These are phyloP conservation scores for Neopestalotiopsis sp. DNA, from an alignment of 2,329 filamentous ascomycete species.

Conservation along the genomic window DNA sequence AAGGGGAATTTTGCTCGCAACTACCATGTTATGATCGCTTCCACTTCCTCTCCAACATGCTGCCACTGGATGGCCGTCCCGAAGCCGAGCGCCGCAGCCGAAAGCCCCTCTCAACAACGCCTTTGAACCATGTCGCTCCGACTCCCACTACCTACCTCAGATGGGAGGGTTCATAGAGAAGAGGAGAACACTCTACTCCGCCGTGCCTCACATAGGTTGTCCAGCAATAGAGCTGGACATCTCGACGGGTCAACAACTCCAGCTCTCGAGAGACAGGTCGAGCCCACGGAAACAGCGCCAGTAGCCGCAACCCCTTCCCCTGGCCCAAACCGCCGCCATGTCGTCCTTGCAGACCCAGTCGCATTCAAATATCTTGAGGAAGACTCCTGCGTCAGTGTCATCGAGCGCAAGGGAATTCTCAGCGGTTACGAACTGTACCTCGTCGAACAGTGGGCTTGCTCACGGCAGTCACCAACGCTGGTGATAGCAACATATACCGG, in stretches of 20 bases:
- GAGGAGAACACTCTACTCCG: constrained; percentile 43
- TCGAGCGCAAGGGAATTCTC: constrained; percentile 73
- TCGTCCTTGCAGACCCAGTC: constrained; percentile 64
- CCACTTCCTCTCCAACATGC: constrained; percentile 3
- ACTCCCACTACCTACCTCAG: constrained; percentile 31
- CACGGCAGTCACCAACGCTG: constrained; percentile 85
- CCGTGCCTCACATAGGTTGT: constrained; percentile 34
- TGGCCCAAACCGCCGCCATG: constrained; percentile 43
- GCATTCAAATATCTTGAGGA: constrained; percentile 80
- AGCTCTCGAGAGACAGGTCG: constrained; percentile 27
- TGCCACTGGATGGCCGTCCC: background rate
- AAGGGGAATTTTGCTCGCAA: background rate
- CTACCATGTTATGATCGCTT: background rate
- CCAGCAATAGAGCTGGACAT: constrained; percentile 20
- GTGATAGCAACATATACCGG: constrained; percentile 94
- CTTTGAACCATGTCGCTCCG: constrained; percentile 38
- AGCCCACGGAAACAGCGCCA: constrained; percentile 18
- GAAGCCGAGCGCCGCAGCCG: constrained; percentile 16
- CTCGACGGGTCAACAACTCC: constrained; percentile 29
- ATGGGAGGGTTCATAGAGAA: constrained; percentile 40
- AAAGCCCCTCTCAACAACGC: constrained; percentile 21
- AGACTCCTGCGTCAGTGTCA: constrained; percentile 75
- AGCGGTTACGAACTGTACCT: constrained; percentile 91
- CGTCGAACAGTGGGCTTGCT: constrained; percentile 98
- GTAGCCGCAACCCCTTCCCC: constrained; percentile 29